A percentile compares a stretch with the other conserved stretches of the same genome.
Conservation (phyloP, 352 stramenopile genomes). For the Vaucheria bursata region DNA sequence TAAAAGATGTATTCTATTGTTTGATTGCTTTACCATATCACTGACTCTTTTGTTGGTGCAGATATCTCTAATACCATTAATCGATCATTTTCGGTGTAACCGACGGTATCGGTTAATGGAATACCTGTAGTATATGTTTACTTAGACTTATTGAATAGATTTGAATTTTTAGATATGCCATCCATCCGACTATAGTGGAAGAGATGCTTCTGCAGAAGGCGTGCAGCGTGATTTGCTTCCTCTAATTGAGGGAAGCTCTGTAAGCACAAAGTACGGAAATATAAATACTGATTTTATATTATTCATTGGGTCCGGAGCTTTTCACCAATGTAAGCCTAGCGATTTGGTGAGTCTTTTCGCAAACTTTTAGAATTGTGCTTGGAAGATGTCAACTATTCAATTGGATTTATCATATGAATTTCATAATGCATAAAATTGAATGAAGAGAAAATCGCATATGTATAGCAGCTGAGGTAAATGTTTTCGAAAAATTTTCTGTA, state of each 20-base stretch:
- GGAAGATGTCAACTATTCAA: not conserved
- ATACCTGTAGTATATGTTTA: no score
- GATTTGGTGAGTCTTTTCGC: slow-evolving; percentile 71
- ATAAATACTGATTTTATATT: slow-evolving; percentile 99
- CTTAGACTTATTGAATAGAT: not conserved
- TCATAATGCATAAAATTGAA: no score
- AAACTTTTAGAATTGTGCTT: not conserved
- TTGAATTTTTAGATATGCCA: slow-evolving; percentile 72
- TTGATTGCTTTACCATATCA: no score
- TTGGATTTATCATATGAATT: no score
- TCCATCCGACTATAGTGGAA: slow-evolving; percentile 78
- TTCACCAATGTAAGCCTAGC: slow-evolving; percentile 93
- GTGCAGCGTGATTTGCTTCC: slow-evolving; percentile 96
- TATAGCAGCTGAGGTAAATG: not conserved
- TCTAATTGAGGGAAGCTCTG: slow-evolving; percentile 85
- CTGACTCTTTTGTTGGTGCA: not conserved
- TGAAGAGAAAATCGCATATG: no score
- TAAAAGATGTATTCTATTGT: no score
- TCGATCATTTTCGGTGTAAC: no score
- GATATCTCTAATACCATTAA: no score
- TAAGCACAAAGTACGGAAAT: slow-evolving; percentile 97
- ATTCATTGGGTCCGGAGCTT: slow-evolving; percentile 89
- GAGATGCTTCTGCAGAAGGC: slow-evolving; percentile 92
- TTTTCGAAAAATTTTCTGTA: not conserved
- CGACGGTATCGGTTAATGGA: no score